These are phyloP conservation scores for Balamuthia mandrillaris DNA, from an alignment of 208 protist genomes.

Conservation along the genomic window DNA sequence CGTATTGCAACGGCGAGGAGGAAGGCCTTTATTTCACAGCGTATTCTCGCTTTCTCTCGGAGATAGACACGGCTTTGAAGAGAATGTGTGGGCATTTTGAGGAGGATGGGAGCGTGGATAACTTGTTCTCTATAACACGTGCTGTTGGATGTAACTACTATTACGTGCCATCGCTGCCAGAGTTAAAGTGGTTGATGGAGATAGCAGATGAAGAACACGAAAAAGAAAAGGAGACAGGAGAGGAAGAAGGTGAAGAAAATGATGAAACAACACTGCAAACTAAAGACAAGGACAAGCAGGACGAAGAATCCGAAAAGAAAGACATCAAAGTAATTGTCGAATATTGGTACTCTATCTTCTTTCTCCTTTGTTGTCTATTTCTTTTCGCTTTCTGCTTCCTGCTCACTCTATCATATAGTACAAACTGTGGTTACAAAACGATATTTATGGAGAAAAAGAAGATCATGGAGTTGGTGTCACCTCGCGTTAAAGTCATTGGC, in stretches of 20 bases:
- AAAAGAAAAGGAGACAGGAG: not conserved
- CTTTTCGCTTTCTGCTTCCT: not conserved
- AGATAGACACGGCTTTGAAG: slow-evolving; percentile 25
- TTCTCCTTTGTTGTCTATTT: not conserved
- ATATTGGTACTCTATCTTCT: not conserved
- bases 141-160: slow-evolving; percentile 33
- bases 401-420: not conserved
- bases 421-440: slow-evolving; percentile 38
- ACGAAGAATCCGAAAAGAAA: not conserved
- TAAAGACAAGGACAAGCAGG: not conserved
- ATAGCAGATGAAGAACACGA: not conserved
- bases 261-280: too few relatives aligned
- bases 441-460: slow-evolving; percentile 20
- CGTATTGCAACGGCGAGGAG: not conserved
- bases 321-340: not conserved
- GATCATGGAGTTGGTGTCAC: not conserved
- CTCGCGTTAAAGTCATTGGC: not conserved
- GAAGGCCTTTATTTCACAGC: slow-evolving; percentile 20
- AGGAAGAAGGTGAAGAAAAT: not conserved
- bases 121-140: slow-evolving; percentile 12
- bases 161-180: slow-evolving; percentile 3
- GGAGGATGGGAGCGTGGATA: slow-evolving; percentile 28
- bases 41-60: slow-evolving; percentile 1
- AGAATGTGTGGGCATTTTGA: slow-evolving; percentile 15
- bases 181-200: not conserved